A percentile compares a stretch with the other conserved stretches of the same genome.
phyloP scores from a whole-genome alignment of 108 stramenopile species.

The Parietichytrium sp. region DNA sequence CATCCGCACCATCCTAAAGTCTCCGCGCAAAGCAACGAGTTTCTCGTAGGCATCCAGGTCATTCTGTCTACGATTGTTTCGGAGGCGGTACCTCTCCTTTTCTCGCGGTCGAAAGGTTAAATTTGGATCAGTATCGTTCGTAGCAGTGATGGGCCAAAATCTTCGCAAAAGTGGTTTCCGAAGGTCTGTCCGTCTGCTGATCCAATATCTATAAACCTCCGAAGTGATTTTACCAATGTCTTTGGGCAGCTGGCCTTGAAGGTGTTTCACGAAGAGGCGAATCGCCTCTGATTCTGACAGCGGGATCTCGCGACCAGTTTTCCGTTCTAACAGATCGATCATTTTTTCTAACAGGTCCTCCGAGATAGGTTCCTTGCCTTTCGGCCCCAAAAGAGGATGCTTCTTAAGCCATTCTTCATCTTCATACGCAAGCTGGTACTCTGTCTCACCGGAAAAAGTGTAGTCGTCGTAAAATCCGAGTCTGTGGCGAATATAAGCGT shows the following conservation, averaged over 20 bases:
- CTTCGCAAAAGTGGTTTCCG: slow-evolving; percentile 4
- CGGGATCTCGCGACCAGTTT: slow-evolving; percentile 10
- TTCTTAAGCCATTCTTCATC: slow-evolving; percentile 6
- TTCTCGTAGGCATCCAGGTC: slow-evolving; percentile 14
- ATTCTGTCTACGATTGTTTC: slow-evolving; percentile 32
- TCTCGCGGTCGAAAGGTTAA: slow-evolving; percentile 28
- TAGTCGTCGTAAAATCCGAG: neutral
- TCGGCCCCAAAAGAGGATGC: neutral
- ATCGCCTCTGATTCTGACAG: neutral
- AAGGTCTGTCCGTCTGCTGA: neutral
- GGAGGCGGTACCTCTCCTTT: slow-evolving; percentile 28
- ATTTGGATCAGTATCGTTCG: slow-evolving; percentile 1
- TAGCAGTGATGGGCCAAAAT: slow-evolving; percentile 19
- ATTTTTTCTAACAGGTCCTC: neutral
- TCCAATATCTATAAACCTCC: slow-evolving; percentile 7
- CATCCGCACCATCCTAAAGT: slow-evolving; percentile 14
- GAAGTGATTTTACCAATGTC: neutral
- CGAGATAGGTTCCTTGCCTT: neutral
- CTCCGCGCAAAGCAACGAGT: neutral
- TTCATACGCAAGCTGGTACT: slow-evolving; percentile 20
- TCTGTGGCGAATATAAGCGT: slow-evolving; percentile 9
- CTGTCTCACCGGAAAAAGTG: neutral
- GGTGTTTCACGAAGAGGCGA: neutral
- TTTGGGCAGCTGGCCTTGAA: neutral
- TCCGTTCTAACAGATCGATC: slow-evolving; percentile 22